Conservation (phyloP, 2,329 filamentous ascomycete genomes). For the Elsinoe australis region DNA sequence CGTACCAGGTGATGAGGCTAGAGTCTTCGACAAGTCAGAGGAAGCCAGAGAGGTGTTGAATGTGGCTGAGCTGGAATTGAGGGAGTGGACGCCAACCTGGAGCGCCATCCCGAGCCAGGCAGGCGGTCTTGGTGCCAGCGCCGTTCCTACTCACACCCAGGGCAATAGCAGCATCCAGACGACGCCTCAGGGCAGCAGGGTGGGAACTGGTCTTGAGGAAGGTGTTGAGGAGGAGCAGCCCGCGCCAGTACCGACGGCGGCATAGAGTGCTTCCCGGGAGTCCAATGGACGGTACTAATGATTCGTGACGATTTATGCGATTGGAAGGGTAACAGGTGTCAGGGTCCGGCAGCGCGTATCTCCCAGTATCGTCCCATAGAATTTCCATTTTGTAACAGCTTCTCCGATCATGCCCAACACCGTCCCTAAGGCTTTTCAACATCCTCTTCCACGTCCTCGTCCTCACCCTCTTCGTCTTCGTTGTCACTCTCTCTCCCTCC, state of each 20-base stretch:
- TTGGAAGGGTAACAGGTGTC: too few species aligned
- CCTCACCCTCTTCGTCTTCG: too few species aligned
- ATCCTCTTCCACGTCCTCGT: too few species aligned
- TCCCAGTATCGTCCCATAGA: too few species aligned
- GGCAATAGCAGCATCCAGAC: constrained; percentile 9
- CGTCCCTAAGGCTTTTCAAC: too few species aligned
- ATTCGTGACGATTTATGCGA: constrained; percentile 4
- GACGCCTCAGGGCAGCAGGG: constrained; percentile 11
- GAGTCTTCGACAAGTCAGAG: constrained; percentile 56
- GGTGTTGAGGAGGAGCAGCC: constrained; percentile 1
- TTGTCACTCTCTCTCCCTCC: too few species aligned
- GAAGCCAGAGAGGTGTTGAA: constrained; percentile 80
- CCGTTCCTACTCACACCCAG: constrained; percentile 34
- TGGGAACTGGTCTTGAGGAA: constrained; percentile 13
- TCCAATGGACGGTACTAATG: neutral
- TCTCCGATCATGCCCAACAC: too few species aligned
- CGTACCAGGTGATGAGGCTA: constrained; percentile 71
- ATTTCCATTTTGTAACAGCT: too few species aligned
- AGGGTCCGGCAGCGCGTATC: too few species aligned
- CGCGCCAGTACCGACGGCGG: neutral
- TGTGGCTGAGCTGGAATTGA: constrained; percentile 83
- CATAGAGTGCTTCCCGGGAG: constrained; percentile 1
- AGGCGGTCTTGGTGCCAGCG: constrained; percentile 42
- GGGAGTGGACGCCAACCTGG: constrained; percentile 57
- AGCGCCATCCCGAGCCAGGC: constrained; percentile 48